A percentile compares a stretch with the other conserved stretches of the same genome.
These are phyloP conservation scores for Globisporangium parvum DNA, from an alignment of 352 stramenopile species.

Conservation along the genomic window DNA sequence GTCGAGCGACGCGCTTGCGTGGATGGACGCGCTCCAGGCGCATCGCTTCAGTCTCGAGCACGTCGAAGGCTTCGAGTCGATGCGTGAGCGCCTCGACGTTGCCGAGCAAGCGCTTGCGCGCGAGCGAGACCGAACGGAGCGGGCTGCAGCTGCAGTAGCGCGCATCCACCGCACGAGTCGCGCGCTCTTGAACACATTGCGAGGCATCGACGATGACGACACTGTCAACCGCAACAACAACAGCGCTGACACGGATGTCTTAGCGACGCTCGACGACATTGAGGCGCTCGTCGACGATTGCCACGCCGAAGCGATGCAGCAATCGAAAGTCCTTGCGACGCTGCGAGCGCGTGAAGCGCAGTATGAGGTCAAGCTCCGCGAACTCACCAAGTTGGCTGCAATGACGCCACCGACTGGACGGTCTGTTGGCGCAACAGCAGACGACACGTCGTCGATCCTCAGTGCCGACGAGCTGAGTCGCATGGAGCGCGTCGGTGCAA, in stretches of 20 bases:
- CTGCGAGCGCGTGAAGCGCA: slow-evolving; percentile 25
- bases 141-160: slow-evolving; percentile 3
- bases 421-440: slow-evolving; percentile 12
- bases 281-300: slow-evolving; percentile 52
- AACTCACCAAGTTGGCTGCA: slow-evolving; percentile 19
- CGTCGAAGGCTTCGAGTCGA: slow-evolving; percentile 31
- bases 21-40: slow-evolving; percentile 64
- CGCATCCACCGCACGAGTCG: slow-evolving; percentile 12
- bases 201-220: slow-evolving; percentile 7
- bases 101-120: slow-evolving; percentile 23
- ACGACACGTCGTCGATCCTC: slow-evolving; percentile 8
- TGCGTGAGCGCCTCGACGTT: slow-evolving; percentile 28
- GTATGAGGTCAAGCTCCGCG: slow-evolving; percentile 25
- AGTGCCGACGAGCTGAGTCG: slow-evolving; percentile 16
- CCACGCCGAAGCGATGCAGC: slow-evolving; percentile 39
- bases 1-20: slow-evolving; percentile 39
- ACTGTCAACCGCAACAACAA: slow-evolving; percentile 3
- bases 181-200: slow-evolving; percentile 14
- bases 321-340: slow-evolving; percentile 31
- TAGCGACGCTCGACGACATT: slow-evolving; percentile 23
- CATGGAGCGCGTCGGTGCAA: slow-evolving; percentile 13
- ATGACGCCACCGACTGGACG: slow-evolving; percentile 4
- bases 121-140: slow-evolving; percentile 12
- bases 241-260: slow-evolving; percentile 14
- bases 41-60: slow-evolving; percentile 61